Evolutionary conservation across 495 filamentous ascomycete species (phyloP).

Genomic region (Podospora sp.): DNA sequence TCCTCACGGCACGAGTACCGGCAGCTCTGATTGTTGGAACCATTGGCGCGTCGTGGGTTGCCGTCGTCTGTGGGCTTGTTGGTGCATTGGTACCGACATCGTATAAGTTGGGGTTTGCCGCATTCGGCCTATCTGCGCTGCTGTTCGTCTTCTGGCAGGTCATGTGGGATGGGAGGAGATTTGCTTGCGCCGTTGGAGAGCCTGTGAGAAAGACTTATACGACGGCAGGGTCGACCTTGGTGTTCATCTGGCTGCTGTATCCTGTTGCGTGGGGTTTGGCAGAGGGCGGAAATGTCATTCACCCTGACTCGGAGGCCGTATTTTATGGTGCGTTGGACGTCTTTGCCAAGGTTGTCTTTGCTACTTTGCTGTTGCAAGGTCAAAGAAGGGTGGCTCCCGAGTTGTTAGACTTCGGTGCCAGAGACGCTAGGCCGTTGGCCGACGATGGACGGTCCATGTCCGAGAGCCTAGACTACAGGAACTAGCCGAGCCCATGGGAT

Average conservation of each 20-base stretch:
- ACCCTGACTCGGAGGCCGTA: constrained; percentile 63
- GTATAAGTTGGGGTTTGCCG: constrained; percentile 72
- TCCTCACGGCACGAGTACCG: constrained; percentile 65
- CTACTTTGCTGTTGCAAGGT: neutral
- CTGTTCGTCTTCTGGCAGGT: constrained; percentile 61
- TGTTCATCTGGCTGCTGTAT: constrained; percentile 67
- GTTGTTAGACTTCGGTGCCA: neutral
- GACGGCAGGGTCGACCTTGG: constrained; percentile 51
- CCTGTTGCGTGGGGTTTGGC: constrained; percentile 68
- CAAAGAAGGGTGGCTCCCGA: neutral
- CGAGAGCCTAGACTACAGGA: neutral
- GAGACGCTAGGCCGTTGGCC: neutral
- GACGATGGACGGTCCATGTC: neutral
- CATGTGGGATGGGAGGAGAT: constrained; percentile 52
- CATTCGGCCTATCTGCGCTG: constrained; percentile 62
- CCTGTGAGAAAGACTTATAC: constrained; percentile 55
- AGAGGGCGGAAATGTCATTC: constrained; percentile 69
- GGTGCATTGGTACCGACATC: constrained; percentile 58
- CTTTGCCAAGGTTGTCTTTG: constrained; percentile 11
- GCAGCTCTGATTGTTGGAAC: constrained; percentile 66
- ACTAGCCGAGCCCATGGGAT: neutral
- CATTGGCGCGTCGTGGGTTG: constrained; percentile 62
- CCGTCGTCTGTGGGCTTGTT: constrained; percentile 64
- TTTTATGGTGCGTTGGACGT: constrained; percentile 70
- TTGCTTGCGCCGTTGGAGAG: constrained; percentile 55